Evolutionary conservation across 2,329 filamentous ascomycete genomes (phyloP).

Genomic region (Rhynchosporium secalis): DNA sequence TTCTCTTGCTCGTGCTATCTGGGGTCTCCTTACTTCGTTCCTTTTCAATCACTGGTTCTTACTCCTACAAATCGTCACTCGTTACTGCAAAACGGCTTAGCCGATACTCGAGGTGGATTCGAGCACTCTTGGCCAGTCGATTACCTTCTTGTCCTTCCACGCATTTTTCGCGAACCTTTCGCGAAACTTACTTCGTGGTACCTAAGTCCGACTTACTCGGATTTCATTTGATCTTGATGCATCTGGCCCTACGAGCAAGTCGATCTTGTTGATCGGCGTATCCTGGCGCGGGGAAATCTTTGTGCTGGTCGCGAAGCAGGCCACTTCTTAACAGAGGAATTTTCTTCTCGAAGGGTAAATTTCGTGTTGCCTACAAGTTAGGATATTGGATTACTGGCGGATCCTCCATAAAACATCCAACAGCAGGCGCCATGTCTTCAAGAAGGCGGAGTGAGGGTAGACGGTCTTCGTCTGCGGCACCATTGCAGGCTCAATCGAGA

Average conservation of each 20-base stretch:
- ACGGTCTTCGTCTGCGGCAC: slow-evolving; percentile 20
- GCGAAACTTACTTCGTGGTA: background rate
- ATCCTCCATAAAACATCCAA: slow-evolving; percentile 17
- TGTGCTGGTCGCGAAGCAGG: slow-evolving; percentile 30
- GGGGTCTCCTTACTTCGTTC: slow-evolving; percentile 19
- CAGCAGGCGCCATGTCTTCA: slow-evolving; percentile 30
- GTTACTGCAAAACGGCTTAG: slow-evolving; percentile 12
- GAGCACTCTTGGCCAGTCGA: slow-evolving; percentile 28
- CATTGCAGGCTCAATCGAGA: slow-evolving; percentile 28
- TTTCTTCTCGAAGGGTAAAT: slow-evolving; percentile 19
- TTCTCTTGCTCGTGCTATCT: slow-evolving; percentile 33
- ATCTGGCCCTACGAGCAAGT: slow-evolving; percentile 22
- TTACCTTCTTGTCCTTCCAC: slow-evolving; percentile 18
- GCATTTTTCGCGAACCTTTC: slow-evolving; percentile 5
- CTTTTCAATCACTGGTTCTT: slow-evolving; percentile 7
- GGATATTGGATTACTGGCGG: slow-evolving; percentile 20
- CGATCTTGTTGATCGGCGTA: slow-evolving; percentile 35
- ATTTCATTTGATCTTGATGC: slow-evolving; percentile 34
- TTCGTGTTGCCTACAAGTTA: slow-evolving; percentile 17
- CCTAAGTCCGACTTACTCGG: slow-evolving; percentile 14
- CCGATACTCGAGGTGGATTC: slow-evolving; percentile 16
- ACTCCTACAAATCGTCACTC: slow-evolving; percentile 4
- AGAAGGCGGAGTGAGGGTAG: slow-evolving; percentile 10
- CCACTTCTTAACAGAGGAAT: slow-evolving; percentile 23
- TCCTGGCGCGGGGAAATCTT: slow-evolving; percentile 18